Conservation (phyloP, 352 stramenopile species). For the Phytophthora sp. region DNA sequence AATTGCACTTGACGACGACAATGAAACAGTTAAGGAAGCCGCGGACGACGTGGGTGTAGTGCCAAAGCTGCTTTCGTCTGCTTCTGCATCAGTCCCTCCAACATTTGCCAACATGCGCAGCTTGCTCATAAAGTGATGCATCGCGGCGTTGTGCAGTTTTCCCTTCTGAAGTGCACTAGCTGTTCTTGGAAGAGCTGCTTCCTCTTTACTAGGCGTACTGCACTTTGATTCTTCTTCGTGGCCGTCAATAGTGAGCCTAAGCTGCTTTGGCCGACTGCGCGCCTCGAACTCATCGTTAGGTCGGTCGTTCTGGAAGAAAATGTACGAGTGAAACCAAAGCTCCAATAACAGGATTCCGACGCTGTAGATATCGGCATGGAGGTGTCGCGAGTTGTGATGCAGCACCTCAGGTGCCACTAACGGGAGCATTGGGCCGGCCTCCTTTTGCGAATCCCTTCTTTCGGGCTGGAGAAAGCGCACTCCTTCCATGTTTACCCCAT, state of each 20-base stretch:
- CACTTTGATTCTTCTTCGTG: slow-evolving; percentile 15
- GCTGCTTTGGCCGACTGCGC: slow-evolving; percentile 18
- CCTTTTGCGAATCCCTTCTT: slow-evolving; percentile 6
- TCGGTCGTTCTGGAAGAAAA: slow-evolving; percentile 41
- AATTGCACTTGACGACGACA: slow-evolving; percentile 38
- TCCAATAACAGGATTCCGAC: slow-evolving; percentile 62
- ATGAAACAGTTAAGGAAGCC: slow-evolving; percentile 33
- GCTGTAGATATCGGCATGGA: slow-evolving; percentile 63
- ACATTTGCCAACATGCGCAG: slow-evolving; percentile 47
- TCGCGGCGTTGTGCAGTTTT: slow-evolving; percentile 42
- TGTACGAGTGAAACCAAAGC: slow-evolving; percentile 58
- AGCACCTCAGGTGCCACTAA: slow-evolving; percentile 58
- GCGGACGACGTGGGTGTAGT: slow-evolving; percentile 48
- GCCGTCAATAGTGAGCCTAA: slow-evolving; percentile 19
- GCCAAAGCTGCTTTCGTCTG: slow-evolving; percentile 51
- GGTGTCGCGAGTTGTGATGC: slow-evolving; percentile 36
- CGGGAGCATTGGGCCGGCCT: slow-evolving; percentile 35
- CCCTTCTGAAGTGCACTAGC: slow-evolving; percentile 27
- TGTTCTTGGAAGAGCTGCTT: slow-evolving; percentile 21
- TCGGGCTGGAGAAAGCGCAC: slow-evolving; percentile 44
- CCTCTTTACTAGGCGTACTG: slow-evolving; percentile 5
- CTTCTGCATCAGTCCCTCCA: slow-evolving; percentile 26
- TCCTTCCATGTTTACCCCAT: slow-evolving; percentile 34
- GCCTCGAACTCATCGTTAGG: slow-evolving; percentile 17
- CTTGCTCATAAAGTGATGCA: slow-evolving; percentile 60